Evolutionary conservation across 257 asterid genomes (phyloP).

Genomic region (Solanum paucissectum): DNA sequence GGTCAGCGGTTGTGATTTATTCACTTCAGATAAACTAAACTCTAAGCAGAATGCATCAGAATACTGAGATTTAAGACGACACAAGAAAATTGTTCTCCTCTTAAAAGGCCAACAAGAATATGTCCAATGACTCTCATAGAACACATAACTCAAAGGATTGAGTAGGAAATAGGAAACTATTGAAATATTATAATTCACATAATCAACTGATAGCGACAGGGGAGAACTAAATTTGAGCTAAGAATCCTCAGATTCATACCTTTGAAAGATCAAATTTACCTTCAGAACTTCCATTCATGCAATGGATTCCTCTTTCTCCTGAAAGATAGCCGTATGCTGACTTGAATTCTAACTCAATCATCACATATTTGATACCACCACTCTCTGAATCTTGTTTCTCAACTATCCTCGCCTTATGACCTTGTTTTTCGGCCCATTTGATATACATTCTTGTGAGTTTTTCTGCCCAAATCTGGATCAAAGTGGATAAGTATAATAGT

Average conservation of each 20-base stretch:
- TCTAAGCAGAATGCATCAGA: background rate
- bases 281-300: constrained; percentile 24
- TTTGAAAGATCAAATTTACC: constrained; percentile 19
- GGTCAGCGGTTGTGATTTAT: background rate
- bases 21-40: background rate
- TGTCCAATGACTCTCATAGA: background rate
- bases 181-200: background rate
- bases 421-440: constrained; percentile 79
- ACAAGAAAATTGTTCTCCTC: background rate
- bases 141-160: background rate
- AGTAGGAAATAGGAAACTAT: background rate
- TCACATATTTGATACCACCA: constrained; percentile 34
- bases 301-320: constrained; percentile 75
- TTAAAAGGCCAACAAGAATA: background rate
- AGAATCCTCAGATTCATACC: constrained; percentile 27
- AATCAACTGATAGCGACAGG: background rate
- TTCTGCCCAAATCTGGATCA: constrained; percentile 53
- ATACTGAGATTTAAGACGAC: background rate
- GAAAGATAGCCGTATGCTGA: constrained; percentile 58
- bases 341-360: constrained; percentile 63
- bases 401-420: constrained; percentile 49
- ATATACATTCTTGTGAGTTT: constrained; percentile 52
- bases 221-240: background rate
- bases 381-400: constrained; percentile 41
- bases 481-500: background rate